Evolutionary conservation across 495 filamentous ascomycete species (phyloP), one percentile per base, ranked within the genome.

Genomic region (Tuber melanosporum): DNA sequence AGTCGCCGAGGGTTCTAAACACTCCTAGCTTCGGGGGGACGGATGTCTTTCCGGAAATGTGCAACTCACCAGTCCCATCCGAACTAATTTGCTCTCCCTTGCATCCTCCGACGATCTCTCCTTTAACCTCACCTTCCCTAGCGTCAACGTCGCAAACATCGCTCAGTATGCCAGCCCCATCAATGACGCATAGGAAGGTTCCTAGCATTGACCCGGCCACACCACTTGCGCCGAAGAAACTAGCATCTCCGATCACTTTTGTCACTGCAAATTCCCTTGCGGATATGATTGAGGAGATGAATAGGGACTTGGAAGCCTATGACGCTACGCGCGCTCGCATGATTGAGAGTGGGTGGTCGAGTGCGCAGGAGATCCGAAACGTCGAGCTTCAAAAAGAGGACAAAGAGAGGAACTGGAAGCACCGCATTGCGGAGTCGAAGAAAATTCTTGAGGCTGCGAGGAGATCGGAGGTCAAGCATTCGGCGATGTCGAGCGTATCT

Each of bases 271-370:
- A 83, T 43, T 79, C 81, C 47, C 74, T 83, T 36, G 81, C 82
- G 36, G 82, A 83, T 36, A 81, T 83, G 82, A 83, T 83, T 19
- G 82, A 81, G 73, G 82, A 81, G 39, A 83, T 83, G 82, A 77
- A 78, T 36, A 73, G 72, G 22, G 82, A 83, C 52, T 62, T 83
- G 62, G 73, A 70, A 20, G 82, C 82, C 9, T 83, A 83, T 36
- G 82, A 83, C 39, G 77, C 79, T 47, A 83, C 82, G 36, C 77
- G 78, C 26, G 72, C 70, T n/a, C 52, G 78, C 46, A 83, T 83
- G 82, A 73, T 76, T 42, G 77, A 77, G 57, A 77, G 74, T 22
- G 82, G 82, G 17, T 83, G 82, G 82, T 79, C 74, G 3, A 83
- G 79, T 52, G 76, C 82, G n/a, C 82, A 83, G 71, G 82, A 83